Conservation (phyloP, 2,329 filamentous ascomycete species). For the Arthroderma sp. region DNA sequence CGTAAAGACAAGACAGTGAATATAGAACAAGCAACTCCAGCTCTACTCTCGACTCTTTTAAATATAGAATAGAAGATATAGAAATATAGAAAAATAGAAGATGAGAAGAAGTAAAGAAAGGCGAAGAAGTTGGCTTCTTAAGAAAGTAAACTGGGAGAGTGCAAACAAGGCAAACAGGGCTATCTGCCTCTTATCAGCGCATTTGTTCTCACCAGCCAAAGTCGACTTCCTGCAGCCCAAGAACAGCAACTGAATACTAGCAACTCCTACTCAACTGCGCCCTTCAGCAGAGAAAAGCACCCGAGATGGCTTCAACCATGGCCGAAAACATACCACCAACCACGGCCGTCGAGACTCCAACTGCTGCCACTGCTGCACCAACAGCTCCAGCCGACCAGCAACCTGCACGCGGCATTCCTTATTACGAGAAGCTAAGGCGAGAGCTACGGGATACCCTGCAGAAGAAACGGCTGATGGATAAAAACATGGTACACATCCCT, state of each 20-base stretch:
- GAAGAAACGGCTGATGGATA: slow-evolving; percentile 53
- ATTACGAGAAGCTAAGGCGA: slow-evolving; percentile 60
- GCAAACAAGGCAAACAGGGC: slow-evolving; percentile 28
- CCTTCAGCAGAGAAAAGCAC: neutral
- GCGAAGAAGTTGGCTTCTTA: neutral
- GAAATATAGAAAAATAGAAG: neutral
- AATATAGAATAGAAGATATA: neutral
- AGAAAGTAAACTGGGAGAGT: slow-evolving; percentile 8
- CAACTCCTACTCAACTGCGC: neutral
- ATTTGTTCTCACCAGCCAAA: neutral
- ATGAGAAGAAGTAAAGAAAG: neutral
- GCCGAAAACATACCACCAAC: slow-evolving; percentile 6
- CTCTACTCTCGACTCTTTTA: too few species aligned
- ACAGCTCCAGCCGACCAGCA: slow-evolving; percentile 9
- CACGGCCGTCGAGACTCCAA: slow-evolving; percentile 13
- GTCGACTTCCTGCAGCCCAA: neutral
- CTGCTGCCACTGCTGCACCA: neutral
- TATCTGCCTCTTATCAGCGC: neutral
- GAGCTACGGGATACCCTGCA: slow-evolving; percentile 56
- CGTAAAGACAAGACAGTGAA: too few species aligned
- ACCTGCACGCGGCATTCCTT: slow-evolving; percentile 42
- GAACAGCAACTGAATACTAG: neutral
- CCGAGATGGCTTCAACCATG: neutral
- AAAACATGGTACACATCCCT: slow-evolving; percentile 47
- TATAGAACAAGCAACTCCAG: slow-evolving; percentile 13